A percentile compares a stretch with the other conserved stretches of the same genome.
Conservation (phyloP, 208 protist genomes). For the Leishmania gerbilli region DNA sequence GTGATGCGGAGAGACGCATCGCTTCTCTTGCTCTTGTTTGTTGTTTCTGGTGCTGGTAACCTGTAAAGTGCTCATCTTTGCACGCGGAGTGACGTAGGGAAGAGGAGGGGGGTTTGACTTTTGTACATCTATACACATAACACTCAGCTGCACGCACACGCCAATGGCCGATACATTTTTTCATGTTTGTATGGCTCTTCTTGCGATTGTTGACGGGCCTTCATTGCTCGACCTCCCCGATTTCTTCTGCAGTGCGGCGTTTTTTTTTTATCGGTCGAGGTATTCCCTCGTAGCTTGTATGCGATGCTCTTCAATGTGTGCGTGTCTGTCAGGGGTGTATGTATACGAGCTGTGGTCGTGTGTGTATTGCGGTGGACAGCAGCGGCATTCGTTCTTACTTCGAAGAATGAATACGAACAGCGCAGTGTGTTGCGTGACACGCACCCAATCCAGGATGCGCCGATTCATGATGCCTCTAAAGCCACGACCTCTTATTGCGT, state of each 20-base stretch:
- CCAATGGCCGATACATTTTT: neutral
- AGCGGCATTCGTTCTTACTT: neutral
- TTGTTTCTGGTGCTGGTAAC: neutral
- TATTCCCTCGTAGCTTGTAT: neutral
- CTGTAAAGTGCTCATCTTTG: neutral
- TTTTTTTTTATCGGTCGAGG: neutral
- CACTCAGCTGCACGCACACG: constrained; percentile 2
- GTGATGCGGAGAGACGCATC: neutral
- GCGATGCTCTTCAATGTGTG: constrained; percentile 5
- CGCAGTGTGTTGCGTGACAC: neutral
- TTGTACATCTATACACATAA: neutral
- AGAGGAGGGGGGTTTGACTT: neutral
- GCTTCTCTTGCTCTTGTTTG: constrained; percentile 14
- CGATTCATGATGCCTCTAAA: neutral
- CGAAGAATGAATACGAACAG: neutral
- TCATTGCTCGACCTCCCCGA: neutral
- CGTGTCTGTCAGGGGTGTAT: neutral
- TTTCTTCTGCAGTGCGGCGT: neutral
- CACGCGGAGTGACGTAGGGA: neutral
- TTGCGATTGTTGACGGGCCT: neutral
- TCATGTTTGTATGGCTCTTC: neutral
- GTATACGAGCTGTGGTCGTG: neutral
- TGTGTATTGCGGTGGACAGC: neutral
- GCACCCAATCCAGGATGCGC: neutral
- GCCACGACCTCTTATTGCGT: neutral